These are phyloP conservation scores for Globisporangium mamillatum DNA, from an alignment of 352 stramenopile species.

Conservation along the genomic window DNA sequence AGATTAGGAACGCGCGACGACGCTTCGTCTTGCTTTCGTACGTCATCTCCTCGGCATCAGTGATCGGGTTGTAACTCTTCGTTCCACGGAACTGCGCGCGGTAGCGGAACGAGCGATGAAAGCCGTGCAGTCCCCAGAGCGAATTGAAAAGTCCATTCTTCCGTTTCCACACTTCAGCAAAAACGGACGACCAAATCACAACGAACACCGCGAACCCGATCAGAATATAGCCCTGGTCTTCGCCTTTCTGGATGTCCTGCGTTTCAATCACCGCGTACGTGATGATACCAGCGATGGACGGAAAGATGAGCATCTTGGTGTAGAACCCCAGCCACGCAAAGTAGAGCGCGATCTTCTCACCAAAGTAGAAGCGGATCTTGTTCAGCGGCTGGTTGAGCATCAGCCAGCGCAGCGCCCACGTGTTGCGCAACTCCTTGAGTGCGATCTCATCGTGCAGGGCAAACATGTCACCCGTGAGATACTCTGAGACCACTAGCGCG, in stretches of 20 bases:
- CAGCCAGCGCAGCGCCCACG: constrained; percentile 75
- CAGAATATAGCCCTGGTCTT: constrained; percentile 65
- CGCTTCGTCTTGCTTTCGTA: constrained; percentile 59
- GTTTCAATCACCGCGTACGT: constrained; percentile 66
- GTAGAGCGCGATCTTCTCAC: constrained; percentile 89
- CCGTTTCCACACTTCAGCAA: constrained; percentile 88
- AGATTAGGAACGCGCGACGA: constrained; percentile 53
- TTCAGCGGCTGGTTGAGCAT: constrained; percentile 83
- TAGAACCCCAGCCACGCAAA: constrained; percentile 92
- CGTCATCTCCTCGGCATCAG: constrained; percentile 59
- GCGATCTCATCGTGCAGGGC: constrained; percentile 79
- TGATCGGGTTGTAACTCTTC: constrained; percentile 68
- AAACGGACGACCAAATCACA: constrained; percentile 85
- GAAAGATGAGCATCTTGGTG: constrained; percentile 90
- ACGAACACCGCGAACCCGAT: constrained; percentile 82
- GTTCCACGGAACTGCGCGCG: constrained; percentile 85
- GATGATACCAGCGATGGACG: constrained; percentile 71
- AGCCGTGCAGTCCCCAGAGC: constrained; percentile 79
- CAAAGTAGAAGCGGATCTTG: constrained; percentile 90
- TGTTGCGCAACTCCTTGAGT: constrained; percentile 64
- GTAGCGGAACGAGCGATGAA: constrained; percentile 67
- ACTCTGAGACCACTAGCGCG: constrained; percentile 49
- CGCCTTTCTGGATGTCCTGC: constrained; percentile 29
- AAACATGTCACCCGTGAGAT: constrained; percentile 74
- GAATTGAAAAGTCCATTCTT: constrained; percentile 84